These are phyloP conservation scores for Fusarium tuaranense DNA, from an alignment of 2,329 filamentous ascomycete species.

Conservation along the genomic window DNA sequence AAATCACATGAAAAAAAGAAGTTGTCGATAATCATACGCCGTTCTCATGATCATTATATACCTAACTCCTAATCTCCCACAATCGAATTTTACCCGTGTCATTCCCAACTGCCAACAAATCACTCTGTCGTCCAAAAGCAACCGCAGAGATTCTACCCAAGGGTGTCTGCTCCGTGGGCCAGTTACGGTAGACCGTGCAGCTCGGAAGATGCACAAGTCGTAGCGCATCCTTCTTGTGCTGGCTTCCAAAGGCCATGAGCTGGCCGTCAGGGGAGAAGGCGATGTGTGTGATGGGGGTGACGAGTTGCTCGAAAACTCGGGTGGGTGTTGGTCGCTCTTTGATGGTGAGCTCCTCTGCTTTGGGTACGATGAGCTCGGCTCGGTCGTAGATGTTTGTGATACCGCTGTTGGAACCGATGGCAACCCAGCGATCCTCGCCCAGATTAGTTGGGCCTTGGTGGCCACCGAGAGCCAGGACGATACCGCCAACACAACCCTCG, in stretches of 20 bases:
- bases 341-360: slow-evolving; percentile 61
- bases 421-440: slow-evolving; percentile 89
- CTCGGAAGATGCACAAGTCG: slow-evolving; percentile 89
- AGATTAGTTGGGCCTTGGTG: slow-evolving; percentile 69
- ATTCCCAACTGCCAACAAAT: slow-evolving; percentile 86
- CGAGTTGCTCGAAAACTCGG: slow-evolving; percentile 84
- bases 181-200: slow-evolving; percentile 96
- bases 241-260: slow-evolving; percentile 85
- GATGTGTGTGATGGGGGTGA: slow-evolving; percentile 84
- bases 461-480: slow-evolving; percentile 83
- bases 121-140: slow-evolving; percentile 73
- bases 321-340: slow-evolving; percentile 78
- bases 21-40: slow-evolving; percentile 32
- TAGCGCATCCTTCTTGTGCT: slow-evolving; percentile 89
- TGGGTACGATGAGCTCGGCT: slow-evolving; percentile 65
- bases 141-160: slow-evolving; percentile 84
- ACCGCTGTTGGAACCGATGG: slow-evolving; percentile 85
- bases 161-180: slow-evolving; percentile 92
- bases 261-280: slow-evolving; percentile 91
- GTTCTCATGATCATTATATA: slow-evolving; percentile 34
- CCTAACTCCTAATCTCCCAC: slow-evolving; percentile 85
- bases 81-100: slow-evolving; percentile 88
- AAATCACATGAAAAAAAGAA: background rate
- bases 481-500: slow-evolving; percentile 88
- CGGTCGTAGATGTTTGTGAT: slow-evolving; percentile 96